phyloP scores from a whole-genome alignment of 2,329 filamentous ascomycete genomes.

The Colletotrichum orchidophilum region DNA sequence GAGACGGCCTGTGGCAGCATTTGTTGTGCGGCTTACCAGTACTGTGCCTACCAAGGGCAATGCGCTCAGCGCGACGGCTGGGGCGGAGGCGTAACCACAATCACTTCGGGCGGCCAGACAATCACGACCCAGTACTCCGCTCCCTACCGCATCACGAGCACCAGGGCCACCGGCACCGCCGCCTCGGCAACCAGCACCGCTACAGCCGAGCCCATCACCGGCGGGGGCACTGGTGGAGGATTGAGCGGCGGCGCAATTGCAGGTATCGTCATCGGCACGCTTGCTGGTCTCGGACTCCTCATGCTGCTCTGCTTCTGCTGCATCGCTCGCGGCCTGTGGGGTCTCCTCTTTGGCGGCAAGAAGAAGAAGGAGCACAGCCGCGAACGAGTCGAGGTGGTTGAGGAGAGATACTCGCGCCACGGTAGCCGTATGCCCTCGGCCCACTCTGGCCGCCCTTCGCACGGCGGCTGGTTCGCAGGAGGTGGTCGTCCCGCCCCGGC shows the following conservation, averaged over 20 bases:
- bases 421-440: slow-evolving; percentile 52
- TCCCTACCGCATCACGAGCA: slow-evolving; percentile 62
- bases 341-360: slow-evolving; percentile 69
- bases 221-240: slow-evolving; percentile 48
- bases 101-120: slow-evolving; percentile 55
- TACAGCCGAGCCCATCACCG: slow-evolving; percentile 50
- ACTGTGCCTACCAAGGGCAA: slow-evolving; percentile 68
- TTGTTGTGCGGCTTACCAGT: slow-evolving; percentile 77
- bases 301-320: slow-evolving; percentile 80
- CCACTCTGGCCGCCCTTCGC: slow-evolving; percentile 60
- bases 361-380: slow-evolving; percentile 56
- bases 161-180: slow-evolving; percentile 61
- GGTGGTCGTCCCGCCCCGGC: slow-evolving; percentile 54
- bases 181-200: slow-evolving; percentile 65
- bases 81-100: slow-evolving; percentile 47
- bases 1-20: slow-evolving; percentile 72
- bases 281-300: slow-evolving; percentile 73
- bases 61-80: slow-evolving; percentile 59
- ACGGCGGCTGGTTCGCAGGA: slow-evolving; percentile 62
- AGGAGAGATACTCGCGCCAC: slow-evolving; percentile 68
- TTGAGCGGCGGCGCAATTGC: slow-evolving; percentile 80
- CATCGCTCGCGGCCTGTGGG: slow-evolving; percentile 70
- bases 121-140: slow-evolving; percentile 65
- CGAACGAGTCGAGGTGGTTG: slow-evolving; percentile 68
- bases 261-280: slow-evolving; percentile 80